Evolutionary conservation across 2,329 filamentous ascomycete species (phyloP).

Genomic region (Polychaeton citri): DNA sequence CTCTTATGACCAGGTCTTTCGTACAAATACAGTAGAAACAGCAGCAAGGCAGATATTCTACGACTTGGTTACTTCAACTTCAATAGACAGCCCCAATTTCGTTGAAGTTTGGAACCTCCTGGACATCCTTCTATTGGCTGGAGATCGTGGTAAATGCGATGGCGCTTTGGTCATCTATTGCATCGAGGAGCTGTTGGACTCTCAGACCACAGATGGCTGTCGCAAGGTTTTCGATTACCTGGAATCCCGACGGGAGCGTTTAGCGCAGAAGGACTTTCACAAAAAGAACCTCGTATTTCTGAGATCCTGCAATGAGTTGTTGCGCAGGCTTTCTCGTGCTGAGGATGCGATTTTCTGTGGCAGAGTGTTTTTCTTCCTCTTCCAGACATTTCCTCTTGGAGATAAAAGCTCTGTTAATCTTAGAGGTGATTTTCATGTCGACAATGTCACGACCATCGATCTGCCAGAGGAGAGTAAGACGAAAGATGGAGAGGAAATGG

Average conservation of each 20-base stretch:
- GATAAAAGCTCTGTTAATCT: conserved; percentile 97
- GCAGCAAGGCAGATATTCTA: conserved; percentile 73
- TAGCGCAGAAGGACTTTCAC: conserved; percentile 66
- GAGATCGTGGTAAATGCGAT: conserved; percentile 51
- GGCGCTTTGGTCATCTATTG: conserved; percentile 77
- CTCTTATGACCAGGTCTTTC: conserved; percentile 14
- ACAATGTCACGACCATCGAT: conserved; percentile 84
- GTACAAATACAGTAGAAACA: conserved; percentile 60
- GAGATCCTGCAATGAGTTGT: conserved; percentile 86
- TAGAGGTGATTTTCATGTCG: conserved; percentile 85
- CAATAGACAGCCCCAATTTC: conserved; percentile 66
- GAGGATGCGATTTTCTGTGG: conserved; percentile 97
- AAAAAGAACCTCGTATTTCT: conserved; percentile 81
- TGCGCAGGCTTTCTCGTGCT: conserved; percentile 85
- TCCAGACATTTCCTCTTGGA: conserved; percentile 91
- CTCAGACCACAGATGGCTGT: conserved; percentile 86
- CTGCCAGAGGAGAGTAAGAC: conserved; percentile 29
- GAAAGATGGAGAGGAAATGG: conserved; percentile 41
- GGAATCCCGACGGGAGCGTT: conserved; percentile 79
- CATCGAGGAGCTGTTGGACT: conserved; percentile 88
- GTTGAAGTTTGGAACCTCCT: conserved; percentile 85
- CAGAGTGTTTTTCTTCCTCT: conserved; percentile 94
- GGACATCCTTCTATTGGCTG: conserved; percentile 79
- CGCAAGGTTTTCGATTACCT: conserved; percentile 87
- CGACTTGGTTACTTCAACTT: conserved; percentile 36